Evolutionary conservation across 2,329 filamentous ascomycete species (phyloP), one percentile per base, ranked within the genome.

Genomic region (Trichoderma atrobrunneum): DNA sequence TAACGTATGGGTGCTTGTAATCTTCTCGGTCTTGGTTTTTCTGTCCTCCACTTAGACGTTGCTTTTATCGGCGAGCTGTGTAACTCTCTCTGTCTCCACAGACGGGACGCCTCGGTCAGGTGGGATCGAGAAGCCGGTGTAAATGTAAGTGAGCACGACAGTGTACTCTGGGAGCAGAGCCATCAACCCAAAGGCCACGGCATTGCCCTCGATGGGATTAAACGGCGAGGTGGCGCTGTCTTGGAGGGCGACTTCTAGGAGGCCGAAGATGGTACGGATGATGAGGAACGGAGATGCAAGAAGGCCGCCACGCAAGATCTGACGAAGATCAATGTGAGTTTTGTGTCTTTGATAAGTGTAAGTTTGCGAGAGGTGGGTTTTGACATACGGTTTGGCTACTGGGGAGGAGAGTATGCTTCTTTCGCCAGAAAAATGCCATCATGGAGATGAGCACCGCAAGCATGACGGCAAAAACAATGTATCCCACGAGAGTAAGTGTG

Each of bases 241-340:
- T 61, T 74, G 36, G 5, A 70, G 66, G 8, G 60, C 71, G 26
- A 74, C 73, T 64, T 77, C 73, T 14, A 78, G 59, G 24, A 78
- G 72, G 16, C 76, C 76, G 61, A 75, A 77, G 36, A 74, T 30
- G 18, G 72, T 76, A 30, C 76, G 73, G 18, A 76, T 64, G 48
- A 74, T 72, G 67, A 78, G 74, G 48, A 76, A 74, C 3, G 76
- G 75, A n/a, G 68, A 72, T 8, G 75, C 73, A 18, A 75, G 51
- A n/a, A 78, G 74, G 7, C 72, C 43, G 43, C 67, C 75, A 10
- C 54, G 51, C 11, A 78, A 67, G 51, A 76, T 56, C 74, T 76
- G n/a, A 12, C 1, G 3, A 10, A 10, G 1, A 8, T n/a, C 14
- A 24, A 16, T 32, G 7, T 71, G 16, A 72, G 34, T 26, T 61